Evolutionary conservation across 306 rosid species (phyloP).

Genomic region (Argentina anserina): DNA sequence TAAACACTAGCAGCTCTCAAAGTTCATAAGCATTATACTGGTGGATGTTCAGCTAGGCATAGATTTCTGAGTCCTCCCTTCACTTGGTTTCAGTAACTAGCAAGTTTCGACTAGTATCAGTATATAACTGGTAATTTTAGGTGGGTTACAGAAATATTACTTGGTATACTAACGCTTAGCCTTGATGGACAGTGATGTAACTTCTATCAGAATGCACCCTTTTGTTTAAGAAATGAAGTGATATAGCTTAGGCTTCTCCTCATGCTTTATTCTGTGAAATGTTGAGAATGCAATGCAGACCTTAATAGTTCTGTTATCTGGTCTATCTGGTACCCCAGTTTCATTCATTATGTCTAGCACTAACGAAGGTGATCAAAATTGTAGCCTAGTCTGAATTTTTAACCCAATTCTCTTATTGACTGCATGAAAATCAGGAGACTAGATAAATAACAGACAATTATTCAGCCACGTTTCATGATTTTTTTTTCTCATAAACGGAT

Average conservation of each 20-base stretch:
- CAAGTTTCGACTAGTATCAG: not conserved
- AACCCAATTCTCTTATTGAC: not conserved
- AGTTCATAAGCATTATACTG: not conserved
- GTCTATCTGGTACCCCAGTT: not conserved
- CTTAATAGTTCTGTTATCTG: not conserved
- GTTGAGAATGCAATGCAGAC: not conserved
- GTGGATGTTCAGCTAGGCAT: not conserved
- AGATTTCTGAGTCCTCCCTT: not conserved
- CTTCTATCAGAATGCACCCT: not conserved
- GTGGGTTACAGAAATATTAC: no score
- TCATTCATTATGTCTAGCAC: not conserved
- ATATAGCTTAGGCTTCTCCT: not conserved
- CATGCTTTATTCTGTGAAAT: not conserved
- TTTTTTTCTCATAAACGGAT: no score
- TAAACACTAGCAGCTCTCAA: not conserved
- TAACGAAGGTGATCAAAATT: no score
- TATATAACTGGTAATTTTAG: not conserved
- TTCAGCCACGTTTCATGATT: no score
- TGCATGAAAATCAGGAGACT: not conserved
- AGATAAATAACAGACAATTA: no score
- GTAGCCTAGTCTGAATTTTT: no score
- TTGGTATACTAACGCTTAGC: not conserved
- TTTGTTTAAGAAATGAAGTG: not conserved
- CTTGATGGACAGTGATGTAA: not conserved
- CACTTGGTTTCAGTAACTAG: not conserved